phyloP scores from a whole-genome alignment of 345 rosid species.

The Salix purpurea region DNA sequence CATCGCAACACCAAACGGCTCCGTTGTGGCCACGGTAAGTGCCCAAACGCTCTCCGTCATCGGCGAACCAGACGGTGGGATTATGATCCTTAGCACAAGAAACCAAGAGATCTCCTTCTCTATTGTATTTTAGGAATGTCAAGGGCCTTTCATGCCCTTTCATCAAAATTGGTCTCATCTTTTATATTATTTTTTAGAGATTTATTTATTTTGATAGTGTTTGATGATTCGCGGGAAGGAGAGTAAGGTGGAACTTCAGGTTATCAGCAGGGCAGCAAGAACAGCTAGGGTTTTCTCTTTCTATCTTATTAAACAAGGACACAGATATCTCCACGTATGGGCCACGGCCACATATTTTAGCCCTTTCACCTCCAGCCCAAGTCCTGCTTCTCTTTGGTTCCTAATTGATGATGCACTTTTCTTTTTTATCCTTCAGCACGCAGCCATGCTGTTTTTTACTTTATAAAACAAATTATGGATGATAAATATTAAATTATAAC shows the following conservation, averaged over 20 bases:
- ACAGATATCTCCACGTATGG: not conserved
- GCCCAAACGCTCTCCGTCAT: conserved; percentile 90
- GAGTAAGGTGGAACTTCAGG: not conserved
- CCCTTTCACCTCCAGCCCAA: not conserved
- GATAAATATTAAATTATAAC: too few relatives aligned
- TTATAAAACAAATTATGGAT: too few relatives aligned
- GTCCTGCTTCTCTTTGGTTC: not conserved
- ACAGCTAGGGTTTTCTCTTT: not conserved
- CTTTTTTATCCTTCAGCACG: too few relatives aligned
- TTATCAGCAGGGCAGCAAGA: not conserved
- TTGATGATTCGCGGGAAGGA: not conserved
- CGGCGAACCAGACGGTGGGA: conserved; percentile 95
- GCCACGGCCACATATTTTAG: not conserved
- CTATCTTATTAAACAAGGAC: not conserved
- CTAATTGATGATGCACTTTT: too few relatives aligned
- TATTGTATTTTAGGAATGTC: conserved; percentile 82
- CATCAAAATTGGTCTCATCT: conserved; percentile 93
- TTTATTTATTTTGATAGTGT: not conserved
- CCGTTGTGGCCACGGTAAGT: conserved; percentile 98
- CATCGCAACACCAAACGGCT: conserved; percentile 94
- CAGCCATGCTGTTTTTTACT: too few relatives aligned
- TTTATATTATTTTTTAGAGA: not conserved
- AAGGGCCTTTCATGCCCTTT: conserved; percentile 98
- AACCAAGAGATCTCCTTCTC: conserved; percentile 87
- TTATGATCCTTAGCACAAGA: conserved; percentile 95